Conservation (phyloP, 805 yeast species). For the Lachancea sp. region DNA sequence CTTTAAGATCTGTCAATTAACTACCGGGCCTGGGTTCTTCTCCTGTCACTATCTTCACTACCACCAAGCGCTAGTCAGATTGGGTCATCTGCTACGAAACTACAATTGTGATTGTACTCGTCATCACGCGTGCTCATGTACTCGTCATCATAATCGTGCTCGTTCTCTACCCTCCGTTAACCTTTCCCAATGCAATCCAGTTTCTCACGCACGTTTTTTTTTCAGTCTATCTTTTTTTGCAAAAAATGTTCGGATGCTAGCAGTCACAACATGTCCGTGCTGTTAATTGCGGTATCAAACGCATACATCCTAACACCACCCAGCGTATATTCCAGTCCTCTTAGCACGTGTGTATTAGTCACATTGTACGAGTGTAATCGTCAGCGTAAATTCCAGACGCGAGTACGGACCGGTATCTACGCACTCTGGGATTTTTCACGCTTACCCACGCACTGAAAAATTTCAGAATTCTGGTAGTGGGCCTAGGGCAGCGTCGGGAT, state of each 20-base stretch:
- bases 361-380: neutral
- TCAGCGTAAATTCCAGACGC: neutral
- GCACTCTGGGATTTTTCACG: neutral
- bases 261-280: constrained; percentile 15
- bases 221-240: neutral
- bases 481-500: neutral
- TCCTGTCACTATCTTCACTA: too few species aligned
- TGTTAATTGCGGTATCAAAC: constrained; percentile 16
- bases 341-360: neutral
- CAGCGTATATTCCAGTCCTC: constrained; percentile 24
- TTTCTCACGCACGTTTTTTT: too few species aligned
- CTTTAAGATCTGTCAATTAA: too few species aligned
- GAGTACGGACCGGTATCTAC: neutral
- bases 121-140: too few species aligned
- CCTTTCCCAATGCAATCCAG: too few species aligned
- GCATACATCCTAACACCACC: constrained; percentile 14
- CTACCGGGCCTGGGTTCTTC: too few species aligned
- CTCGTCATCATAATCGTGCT: too few species aligned
- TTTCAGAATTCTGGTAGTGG: neutral
- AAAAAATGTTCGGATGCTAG: constrained; percentile 9
- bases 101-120: too few species aligned
- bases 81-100: too few species aligned
- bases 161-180: too few species aligned
- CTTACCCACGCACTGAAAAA: constrained; percentile 6
- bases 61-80: too few species aligned